Base-by-base conservation (phyloP, 164 flowering plant species). In the Piper betle region DNA sequence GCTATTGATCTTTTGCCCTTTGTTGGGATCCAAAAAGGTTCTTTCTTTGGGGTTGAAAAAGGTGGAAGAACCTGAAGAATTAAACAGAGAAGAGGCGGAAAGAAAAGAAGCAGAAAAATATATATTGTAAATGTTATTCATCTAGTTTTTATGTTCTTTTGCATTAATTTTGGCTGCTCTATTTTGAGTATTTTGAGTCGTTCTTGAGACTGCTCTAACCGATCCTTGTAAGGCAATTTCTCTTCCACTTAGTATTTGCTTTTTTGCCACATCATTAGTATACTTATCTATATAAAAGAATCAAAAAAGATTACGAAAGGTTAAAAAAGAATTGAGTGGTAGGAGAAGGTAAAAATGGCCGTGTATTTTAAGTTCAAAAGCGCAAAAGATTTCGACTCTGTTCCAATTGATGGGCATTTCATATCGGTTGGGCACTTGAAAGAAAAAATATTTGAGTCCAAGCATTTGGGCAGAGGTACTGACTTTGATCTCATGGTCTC, bases 281-380 rank as follows among this genome's bases (percentile, higher is more conserved):
- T 15, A 9, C 15, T 10, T 46, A 46, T 46, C 10, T 2, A 46
- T 2, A 3, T 46, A 46, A 46, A 46, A 46, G 50, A 46, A 46
- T 10, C 11, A 46, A 46, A 9, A 46, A 46, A 46, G 10, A 46
- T 10, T 10, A 6, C 15, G 15, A 3, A 46, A 46, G 50, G 15
- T 1, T 1, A 10, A 6, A 42, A 42, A 42, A 5, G 15, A 2
- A 46, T 5, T 10, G 50, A 46, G 50, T 10, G 50, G 15, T 5
- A 46, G 50, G 15, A 15, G 63, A 46, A 57, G 64, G 60, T 57
- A 54, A 53, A 37, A 58, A 78, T 91, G 99, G 93, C 99, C 58
- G 91, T 94, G 54, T 85, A 91, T 79, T 94, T 84, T 77, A 91
- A 94, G 78, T 94, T 94, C 74, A 94, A 91, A 85, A 94, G 99